phyloP scores from a whole-genome alignment of 23 red algal species.

The Gracilariopsis chorda region DNA sequence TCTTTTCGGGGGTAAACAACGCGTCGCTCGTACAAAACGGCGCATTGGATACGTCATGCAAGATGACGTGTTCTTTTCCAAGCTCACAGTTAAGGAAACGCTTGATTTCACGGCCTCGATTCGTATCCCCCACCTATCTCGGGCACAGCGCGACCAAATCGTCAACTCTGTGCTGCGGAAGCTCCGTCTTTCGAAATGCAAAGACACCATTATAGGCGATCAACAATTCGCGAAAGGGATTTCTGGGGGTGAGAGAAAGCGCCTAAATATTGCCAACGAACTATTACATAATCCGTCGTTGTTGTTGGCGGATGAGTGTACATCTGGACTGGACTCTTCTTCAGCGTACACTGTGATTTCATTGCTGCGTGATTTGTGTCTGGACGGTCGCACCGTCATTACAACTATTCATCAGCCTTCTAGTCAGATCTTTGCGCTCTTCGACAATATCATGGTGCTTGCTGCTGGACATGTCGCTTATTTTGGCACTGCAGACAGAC shows the following conservation, averaged over 20 bases:
- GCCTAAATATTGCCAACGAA: slow-evolving; percentile 91
- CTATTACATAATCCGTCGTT: slow-evolving; percentile 73
- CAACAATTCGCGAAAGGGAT: slow-evolving; percentile 70
- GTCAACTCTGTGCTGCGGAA: slow-evolving; percentile 53
- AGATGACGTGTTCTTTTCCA: slow-evolving; percentile 88
- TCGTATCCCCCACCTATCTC: slow-evolving; percentile 34
- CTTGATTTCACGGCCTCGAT: slow-evolving; percentile 72
- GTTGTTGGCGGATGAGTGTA: slow-evolving; percentile 75
- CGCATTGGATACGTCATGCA: slow-evolving; percentile 85
- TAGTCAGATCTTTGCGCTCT: slow-evolving; percentile 75
- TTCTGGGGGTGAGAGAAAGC: slow-evolving; percentile 82
- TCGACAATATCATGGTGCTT: slow-evolving; percentile 79
- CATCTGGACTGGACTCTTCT: slow-evolving; percentile 71
- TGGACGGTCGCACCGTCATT: slow-evolving; percentile 71
- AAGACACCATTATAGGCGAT: slow-evolving; percentile 76
- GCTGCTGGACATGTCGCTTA: slow-evolving; percentile 55
- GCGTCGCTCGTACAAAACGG: slow-evolving; percentile 47
- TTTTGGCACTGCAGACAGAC: slow-evolving; percentile 54
- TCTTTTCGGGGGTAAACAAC: slow-evolving; percentile 42
- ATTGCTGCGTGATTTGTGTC: slow-evolving; percentile 51
- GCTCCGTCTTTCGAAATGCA: slow-evolving; percentile 39
- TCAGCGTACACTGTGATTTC: slow-evolving; percentile 83
- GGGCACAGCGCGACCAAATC: neutral
- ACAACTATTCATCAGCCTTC: slow-evolving; percentile 90
- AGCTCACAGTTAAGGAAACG: slow-evolving; percentile 77